phyloP scores from a whole-genome alignment of 2,329 filamentous ascomycete genomes.

The Colletotrichum lini region DNA sequence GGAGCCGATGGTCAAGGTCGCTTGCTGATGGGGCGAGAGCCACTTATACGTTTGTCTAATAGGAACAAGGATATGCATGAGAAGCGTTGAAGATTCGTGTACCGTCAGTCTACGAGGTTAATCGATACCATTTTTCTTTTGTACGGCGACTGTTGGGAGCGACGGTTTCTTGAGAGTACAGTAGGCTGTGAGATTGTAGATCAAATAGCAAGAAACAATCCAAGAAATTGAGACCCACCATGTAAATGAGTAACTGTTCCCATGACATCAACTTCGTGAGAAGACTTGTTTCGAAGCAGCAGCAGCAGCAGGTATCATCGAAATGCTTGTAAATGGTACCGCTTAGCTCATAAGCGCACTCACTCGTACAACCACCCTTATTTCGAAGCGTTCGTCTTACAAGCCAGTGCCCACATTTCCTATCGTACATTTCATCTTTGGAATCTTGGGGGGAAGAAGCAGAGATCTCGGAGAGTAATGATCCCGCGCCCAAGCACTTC shows the following conservation, averaged over 20 bases:
- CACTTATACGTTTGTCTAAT: neutral
- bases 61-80: neutral
- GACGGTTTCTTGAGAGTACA: neutral
- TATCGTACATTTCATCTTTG: too few species aligned
- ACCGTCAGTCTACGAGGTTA: conserved; percentile 2
- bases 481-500: too few species aligned
- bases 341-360: neutral
- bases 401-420: too few species aligned
- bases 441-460: too few species aligned
- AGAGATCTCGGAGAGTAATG: too few species aligned
- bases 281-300: neutral
- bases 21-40: conserved; percentile 45
- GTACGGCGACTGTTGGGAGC: neutral
- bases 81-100: neutral
- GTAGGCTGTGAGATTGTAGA: neutral
- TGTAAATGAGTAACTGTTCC: neutral
- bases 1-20: conserved; percentile 60
- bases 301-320: neutral
- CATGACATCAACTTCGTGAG: neutral
- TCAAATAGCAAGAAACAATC: neutral
- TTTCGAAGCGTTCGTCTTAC: neutral
- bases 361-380: neutral
- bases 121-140: neutral
- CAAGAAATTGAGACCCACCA: neutral
- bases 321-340: neutral